A percentile compares a stretch with the other conserved stretches of the same genome.
These are phyloP conservation scores for Funneliformis caledonium DNA, from an alignment of 371 early-diverging fungal genomes.

Conservation along the genomic window DNA sequence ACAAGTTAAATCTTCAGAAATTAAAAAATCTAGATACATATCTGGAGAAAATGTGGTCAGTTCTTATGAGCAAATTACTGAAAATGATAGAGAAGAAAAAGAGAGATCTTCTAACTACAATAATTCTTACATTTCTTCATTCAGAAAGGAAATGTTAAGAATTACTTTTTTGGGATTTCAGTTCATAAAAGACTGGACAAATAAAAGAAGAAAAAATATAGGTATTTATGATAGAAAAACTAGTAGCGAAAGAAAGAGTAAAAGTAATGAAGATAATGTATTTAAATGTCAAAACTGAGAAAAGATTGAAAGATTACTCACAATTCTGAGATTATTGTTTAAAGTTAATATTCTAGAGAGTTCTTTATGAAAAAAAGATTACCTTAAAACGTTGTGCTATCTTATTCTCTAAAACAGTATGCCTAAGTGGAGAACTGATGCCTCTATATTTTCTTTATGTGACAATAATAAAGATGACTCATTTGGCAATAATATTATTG, in stretches of 20 bases:
- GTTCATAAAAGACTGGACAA: constrained; percentile 8
- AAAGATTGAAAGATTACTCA: background rate
- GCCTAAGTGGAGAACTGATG: background rate
- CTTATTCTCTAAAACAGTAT: background rate
- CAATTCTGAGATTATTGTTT: constrained; percentile 19
- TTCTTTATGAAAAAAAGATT: background rate
- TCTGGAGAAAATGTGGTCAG: background rate
- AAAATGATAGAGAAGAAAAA: background rate
- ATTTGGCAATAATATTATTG: background rate
- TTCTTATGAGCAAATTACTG: background rate
- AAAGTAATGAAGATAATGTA: background rate
- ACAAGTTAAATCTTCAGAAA: background rate
- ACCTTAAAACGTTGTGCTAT: background rate
- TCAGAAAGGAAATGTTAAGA: background rate
- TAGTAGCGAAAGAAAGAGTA: background rate
- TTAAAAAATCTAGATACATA: background rate
- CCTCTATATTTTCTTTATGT: background rate
- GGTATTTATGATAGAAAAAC: constrained; percentile 5
- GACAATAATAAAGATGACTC: background rate
- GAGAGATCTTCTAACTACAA: background rate
- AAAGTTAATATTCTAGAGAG: background rate
- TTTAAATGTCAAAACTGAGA: constrained; percentile 23
- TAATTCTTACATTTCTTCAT: background rate
- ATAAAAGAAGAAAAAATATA: background rate
- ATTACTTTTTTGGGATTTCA: constrained; percentile 25